Evolutionary conservation across 1,139 yeast genomes (phyloP).

Genomic region (Yarrowia galli): DNA sequence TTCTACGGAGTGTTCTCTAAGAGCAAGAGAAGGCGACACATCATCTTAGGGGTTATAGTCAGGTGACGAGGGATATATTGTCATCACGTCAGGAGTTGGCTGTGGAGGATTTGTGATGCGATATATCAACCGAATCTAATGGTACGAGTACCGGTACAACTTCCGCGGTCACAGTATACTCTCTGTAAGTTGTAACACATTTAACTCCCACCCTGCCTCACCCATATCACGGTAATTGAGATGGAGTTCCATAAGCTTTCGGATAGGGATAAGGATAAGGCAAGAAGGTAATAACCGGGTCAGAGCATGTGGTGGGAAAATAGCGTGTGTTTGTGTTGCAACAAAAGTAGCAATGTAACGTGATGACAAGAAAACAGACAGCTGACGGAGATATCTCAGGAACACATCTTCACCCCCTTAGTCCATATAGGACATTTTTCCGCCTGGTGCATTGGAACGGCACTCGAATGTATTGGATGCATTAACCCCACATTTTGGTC

Average conservation of each 20-base stretch:
- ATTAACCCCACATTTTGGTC: constrained; percentile 32
- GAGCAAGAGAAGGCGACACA: constrained; percentile 18
- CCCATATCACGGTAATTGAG: constrained; percentile 19
- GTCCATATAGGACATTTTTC: neutral
- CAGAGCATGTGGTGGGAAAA: constrained; percentile 25
- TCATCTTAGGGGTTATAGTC: neutral
- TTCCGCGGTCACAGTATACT: no score
- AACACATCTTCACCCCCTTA: neutral
- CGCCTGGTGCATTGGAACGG: constrained; percentile 23
- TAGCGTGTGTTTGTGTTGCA: neutral
- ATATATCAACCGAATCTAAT: no score
- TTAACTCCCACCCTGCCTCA: constrained; percentile 1
- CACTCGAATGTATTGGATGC: constrained; percentile 16
- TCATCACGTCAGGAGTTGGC: no score
- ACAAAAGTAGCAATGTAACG: neutral
- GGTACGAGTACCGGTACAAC: no score
- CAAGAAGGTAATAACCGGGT: constrained; percentile 18
- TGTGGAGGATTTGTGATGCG: no score
- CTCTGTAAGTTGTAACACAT: no score
- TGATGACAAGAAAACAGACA: no score
- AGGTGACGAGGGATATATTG: neutral
- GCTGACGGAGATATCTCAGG: neutral
- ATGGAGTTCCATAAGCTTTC: constrained; percentile 5
- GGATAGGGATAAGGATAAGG: constrained; percentile 6
- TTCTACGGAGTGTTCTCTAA: neutral